Percentiles rank a stretch among this genome's conserved stretches.
These are phyloP conservation scores for Parasitella parasitica DNA, from an alignment of 371 early-diverging fungal genomes.

Conservation along the genomic window DNA sequence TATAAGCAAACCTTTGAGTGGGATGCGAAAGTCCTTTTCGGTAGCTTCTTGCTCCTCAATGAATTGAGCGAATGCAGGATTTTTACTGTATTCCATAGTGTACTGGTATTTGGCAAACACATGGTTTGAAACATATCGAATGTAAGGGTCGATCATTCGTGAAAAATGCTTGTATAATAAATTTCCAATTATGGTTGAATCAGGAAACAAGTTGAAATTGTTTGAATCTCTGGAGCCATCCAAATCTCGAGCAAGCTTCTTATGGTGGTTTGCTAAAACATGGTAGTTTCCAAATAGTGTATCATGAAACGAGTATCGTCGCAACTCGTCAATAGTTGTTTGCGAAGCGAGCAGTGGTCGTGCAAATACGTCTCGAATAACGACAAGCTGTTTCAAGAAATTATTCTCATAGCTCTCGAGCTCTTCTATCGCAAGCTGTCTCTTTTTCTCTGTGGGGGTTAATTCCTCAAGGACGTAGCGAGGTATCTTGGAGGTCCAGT, in stretches of 20 bases:
- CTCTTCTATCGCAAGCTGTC: constrained; percentile 21
- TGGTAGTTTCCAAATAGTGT: constrained; percentile 18
- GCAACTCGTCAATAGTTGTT: constrained; percentile 14
- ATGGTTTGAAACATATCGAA: constrained; percentile 18
- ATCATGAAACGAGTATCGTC: constrained; percentile 15
- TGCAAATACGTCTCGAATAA: constrained; percentile 12
- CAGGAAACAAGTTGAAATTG: constrained; percentile 3
- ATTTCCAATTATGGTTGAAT: not conserved
- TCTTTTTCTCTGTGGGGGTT: constrained; percentile 3
- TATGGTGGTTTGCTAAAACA: constrained; percentile 7
- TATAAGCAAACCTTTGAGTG: constrained; percentile 3
- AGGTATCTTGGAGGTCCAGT: constrained; percentile 10
- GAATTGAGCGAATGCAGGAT: constrained; percentile 8
- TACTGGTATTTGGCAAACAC: constrained; percentile 10
- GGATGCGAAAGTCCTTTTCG: constrained; percentile 6
- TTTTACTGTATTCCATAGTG: constrained; percentile 6
- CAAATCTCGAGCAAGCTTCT: constrained; percentile 2
- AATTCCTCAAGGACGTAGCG: constrained; percentile 6
- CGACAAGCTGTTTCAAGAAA: constrained; percentile 11
- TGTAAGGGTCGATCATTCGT: constrained; percentile 2
- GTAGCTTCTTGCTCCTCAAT: constrained; percentile 8
- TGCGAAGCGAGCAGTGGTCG: constrained; percentile 7
- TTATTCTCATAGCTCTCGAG: constrained; percentile 7
- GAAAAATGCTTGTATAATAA: constrained; percentile 5
- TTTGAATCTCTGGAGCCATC: not conserved